Evolutionary conservation across 331 rosid species (phyloP).

Genomic region (Malus hybrid): DNA sequence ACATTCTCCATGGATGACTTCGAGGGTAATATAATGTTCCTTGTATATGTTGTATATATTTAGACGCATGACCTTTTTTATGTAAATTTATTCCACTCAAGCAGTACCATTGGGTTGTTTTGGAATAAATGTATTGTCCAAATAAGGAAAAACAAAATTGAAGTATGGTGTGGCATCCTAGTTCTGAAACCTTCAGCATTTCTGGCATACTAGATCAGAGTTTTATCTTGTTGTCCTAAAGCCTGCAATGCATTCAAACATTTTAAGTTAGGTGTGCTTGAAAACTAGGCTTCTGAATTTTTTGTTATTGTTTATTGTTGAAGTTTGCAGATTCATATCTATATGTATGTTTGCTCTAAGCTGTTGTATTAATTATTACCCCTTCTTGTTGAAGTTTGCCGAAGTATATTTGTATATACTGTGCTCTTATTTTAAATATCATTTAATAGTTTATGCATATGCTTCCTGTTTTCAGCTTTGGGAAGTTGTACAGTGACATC

Average conservation of each 20-base stretch:
- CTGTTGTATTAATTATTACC: not conserved
- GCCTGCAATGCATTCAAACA: not conserved
- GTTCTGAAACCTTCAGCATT: not conserved
- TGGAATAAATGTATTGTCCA: not conserved
- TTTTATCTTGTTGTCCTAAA: not conserved
- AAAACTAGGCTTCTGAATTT: not conserved
- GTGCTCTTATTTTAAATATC: not conserved
- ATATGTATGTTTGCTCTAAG: not conserved
- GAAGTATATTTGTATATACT: not conserved
- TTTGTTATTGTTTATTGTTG: too few species aligned
- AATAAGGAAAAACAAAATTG: not conserved
- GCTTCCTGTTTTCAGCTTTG: slow-evolving; percentile 47
- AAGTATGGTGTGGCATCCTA: not conserved
- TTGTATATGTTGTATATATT: not conserved
- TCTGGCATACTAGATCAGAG: not conserved
- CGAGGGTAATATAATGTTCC: slow-evolving; percentile 48
- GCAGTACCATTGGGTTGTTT: not conserved
- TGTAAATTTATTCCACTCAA: not conserved
- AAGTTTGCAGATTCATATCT: too few species aligned
- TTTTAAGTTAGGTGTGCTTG: not conserved
- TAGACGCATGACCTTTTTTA: not conserved
- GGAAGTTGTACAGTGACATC: slow-evolving; percentile 57
- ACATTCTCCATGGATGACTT: slow-evolving; percentile 86
- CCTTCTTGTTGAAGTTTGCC: not conserved
- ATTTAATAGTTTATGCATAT: not conserved